phyloP scores from a whole-genome alignment of 805 yeast genomes.

The Suhomyces vadensis region DNA sequence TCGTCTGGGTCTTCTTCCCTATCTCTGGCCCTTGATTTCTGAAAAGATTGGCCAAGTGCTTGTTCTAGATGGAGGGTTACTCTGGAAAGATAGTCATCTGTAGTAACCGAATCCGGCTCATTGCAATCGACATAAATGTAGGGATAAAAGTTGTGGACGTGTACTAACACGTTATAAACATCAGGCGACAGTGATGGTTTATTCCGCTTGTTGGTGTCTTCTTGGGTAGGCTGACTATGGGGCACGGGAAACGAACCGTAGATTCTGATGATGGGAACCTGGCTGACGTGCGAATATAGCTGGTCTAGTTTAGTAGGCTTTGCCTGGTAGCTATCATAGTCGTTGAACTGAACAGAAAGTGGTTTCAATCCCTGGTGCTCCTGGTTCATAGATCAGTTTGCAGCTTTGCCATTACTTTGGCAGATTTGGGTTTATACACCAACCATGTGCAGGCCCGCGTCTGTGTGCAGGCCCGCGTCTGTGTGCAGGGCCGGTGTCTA shows the following conservation, averaged over 20 bases:
- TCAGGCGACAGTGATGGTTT: constrained; percentile 2
- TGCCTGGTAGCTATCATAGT: constrained; percentile 66
- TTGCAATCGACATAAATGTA: constrained; percentile 69
- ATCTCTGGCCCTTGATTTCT: constrained; percentile 16
- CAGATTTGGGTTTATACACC: too few species aligned
- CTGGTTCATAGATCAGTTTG: background rate
- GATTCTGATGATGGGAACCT: constrained; percentile 75
- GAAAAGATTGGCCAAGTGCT: constrained; percentile 40
- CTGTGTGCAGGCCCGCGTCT: too few species aligned
- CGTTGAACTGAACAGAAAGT: constrained; percentile 57
- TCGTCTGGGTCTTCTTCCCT: constrained; percentile 12
- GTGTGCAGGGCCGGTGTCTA: too few species aligned
- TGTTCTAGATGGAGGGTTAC: constrained; percentile 49
- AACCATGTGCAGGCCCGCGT: too few species aligned
- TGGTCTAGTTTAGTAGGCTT: constrained; percentile 56
- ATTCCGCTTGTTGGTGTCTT: background rate
- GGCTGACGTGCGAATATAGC: constrained; percentile 33
- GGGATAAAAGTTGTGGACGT: constrained; percentile 84
- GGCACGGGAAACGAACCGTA: constrained; percentile 69
- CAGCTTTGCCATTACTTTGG: too few species aligned
- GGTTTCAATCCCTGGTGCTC: constrained; percentile 1
- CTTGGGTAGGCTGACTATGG: background rate
- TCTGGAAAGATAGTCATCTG: constrained; percentile 33
- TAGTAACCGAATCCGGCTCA: constrained; percentile 30
- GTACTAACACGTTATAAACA: constrained; percentile 46